Conservation (phyloP, 345 rosid genomes). For the Cardiospermum halicacabum region DNA sequence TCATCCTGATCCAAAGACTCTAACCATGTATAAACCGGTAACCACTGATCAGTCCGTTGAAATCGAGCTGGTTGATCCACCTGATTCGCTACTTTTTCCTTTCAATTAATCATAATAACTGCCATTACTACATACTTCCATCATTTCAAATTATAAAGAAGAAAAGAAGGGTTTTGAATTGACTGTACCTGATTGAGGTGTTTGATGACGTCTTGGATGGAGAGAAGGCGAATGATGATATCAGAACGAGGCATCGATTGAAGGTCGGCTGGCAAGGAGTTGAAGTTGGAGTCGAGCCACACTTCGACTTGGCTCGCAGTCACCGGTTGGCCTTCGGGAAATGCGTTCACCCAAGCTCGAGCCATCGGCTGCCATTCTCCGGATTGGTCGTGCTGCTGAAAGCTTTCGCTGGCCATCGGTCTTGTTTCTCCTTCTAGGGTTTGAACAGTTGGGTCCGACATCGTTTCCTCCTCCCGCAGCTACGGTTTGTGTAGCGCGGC, state of each 20-base stretch:
- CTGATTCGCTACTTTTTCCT: slow-evolving; percentile 37
- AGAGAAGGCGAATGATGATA: slow-evolving; percentile 72
- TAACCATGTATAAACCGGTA: slow-evolving; percentile 85
- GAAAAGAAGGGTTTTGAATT: neutral
- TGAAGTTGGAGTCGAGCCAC: slow-evolving; percentile 79
- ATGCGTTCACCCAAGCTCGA: slow-evolving; percentile 74
- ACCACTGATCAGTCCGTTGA: slow-evolving; percentile 87
- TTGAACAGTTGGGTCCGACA: slow-evolving; percentile 29
- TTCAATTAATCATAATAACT: slow-evolving; percentile 2
- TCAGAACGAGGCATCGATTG: slow-evolving; percentile 74
- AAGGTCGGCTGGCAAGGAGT: slow-evolving; percentile 64
- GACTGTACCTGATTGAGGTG: slow-evolving; percentile 35
- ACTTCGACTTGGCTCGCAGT: slow-evolving; percentile 59
- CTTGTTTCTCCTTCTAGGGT: slow-evolving; percentile 26
- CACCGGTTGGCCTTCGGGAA: slow-evolving; percentile 79
- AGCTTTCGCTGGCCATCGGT: slow-evolving; percentile 7
- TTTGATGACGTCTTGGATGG: slow-evolving; percentile 73
- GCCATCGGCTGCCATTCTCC: slow-evolving; percentile 96
- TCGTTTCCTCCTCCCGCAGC: slow-evolving; percentile 13
- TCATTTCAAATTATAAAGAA: neutral
- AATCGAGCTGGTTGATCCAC: slow-evolving; percentile 68
- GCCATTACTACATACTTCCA: neutral
- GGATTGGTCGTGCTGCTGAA: slow-evolving; percentile 40
- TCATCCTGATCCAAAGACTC: slow-evolving; percentile 75
- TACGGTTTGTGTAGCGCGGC: neutral